Conservation (phyloP, 2,329 filamentous ascomycete genomes). For the Pyrenophora teres region DNA sequence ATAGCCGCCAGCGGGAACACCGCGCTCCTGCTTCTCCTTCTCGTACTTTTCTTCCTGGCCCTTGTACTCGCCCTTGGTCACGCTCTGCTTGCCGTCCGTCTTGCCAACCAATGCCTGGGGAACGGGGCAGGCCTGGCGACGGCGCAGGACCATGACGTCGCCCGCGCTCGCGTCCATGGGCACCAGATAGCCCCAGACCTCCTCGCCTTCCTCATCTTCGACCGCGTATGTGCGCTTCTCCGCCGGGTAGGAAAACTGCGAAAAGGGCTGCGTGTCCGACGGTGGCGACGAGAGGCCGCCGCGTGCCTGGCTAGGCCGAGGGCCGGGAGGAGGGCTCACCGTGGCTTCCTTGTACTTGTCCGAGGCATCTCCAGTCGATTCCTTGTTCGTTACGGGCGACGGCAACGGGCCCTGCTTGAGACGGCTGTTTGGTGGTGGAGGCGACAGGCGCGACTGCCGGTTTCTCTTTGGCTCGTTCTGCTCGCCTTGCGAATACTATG, state of each 20-base stretch:
- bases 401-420: conserved; percentile 65
- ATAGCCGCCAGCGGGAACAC: conserved; percentile 77
- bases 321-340: conserved; percentile 63
- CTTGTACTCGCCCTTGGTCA: conserved; percentile 59
- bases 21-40: conserved; percentile 55
- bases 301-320: conserved; percentile 47
- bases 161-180: conserved; percentile 75
- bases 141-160: conserved; percentile 74
- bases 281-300: conserved; percentile 61
- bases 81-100: conserved; percentile 51
- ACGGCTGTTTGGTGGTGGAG: conserved; percentile 55
- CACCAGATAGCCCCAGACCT: conserved; percentile 94
- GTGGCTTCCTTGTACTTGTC: conserved; percentile 70
- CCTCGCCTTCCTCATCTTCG: conserved; percentile 79
- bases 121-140: conserved; percentile 70
- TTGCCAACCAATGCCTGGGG: conserved; percentile 50
- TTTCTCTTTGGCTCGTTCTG: conserved; percentile 77
- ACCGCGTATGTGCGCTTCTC: conserved; percentile 77
- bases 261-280: conserved; percentile 77
- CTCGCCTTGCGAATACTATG: conserved; percentile 69
- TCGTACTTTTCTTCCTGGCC: conserved; percentile 67
- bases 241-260: conserved; percentile 78
- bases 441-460: conserved; percentile 69
- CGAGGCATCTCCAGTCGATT: conserved; percentile 61
- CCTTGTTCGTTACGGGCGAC: conserved; percentile 75